These are phyloP conservation scores for Cardamine resedifolia DNA, from an alignment of 345 rosid species.

Conservation along the genomic window DNA sequence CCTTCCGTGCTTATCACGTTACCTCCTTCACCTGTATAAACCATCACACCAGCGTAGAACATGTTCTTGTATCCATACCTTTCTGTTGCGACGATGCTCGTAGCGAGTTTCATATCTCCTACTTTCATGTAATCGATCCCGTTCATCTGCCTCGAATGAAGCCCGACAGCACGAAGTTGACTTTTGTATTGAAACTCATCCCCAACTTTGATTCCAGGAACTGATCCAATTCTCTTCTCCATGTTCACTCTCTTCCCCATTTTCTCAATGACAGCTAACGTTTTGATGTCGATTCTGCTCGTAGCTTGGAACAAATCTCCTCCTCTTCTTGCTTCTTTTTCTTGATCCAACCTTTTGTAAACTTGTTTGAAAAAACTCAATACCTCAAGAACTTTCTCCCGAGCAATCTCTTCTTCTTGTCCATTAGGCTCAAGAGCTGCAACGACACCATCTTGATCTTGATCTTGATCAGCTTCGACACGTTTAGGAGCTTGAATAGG, in stretches of 20 bases:
- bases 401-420: not conserved
- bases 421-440: not conserved
- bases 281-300: constrained; percentile 55
- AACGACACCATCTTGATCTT: not conserved
- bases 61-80: constrained; percentile 59
- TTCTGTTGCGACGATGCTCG: constrained; percentile 72
- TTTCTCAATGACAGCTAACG: constrained; percentile 50
- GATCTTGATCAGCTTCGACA: not conserved
- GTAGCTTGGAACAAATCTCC: constrained; percentile 21
- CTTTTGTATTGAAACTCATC: constrained; percentile 78
- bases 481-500: not conserved
- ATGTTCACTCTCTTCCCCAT: constrained; percentile 46
- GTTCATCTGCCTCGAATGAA: constrained; percentile 60
- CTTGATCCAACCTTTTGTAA: constrained; percentile 53
- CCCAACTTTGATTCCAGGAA: constrained; percentile 83
- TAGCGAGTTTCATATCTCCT: constrained; percentile 47
- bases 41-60: constrained; percentile 57
- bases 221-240: constrained; percentile 55
- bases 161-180: constrained; percentile 73
- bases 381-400: constrained; percentile 58
- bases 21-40: constrained; percentile 85
- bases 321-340: constrained; percentile 50
- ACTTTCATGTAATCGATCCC: constrained; percentile 68
- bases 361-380: constrained; percentile 57
- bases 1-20: constrained; percentile 53